Conservation (phyloP, 768 basidiomycete genomes). For the Asterophora lycoperdoides region DNA sequence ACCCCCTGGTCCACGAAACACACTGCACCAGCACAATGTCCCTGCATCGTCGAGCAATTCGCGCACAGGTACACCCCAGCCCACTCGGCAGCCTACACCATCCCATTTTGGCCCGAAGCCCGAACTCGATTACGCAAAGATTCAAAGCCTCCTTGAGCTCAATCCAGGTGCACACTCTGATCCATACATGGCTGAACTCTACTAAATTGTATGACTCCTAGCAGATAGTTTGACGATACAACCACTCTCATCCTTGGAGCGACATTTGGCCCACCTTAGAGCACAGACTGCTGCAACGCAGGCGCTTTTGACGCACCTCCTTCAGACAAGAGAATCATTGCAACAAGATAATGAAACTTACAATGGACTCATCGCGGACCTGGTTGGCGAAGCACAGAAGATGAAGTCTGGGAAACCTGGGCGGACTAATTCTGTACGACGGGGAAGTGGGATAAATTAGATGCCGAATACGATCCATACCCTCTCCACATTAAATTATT, state of each 20-base stretch:
- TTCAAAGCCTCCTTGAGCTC: constrained; percentile 61
- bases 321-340: constrained; percentile 76
- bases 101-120: constrained; percentile 73
- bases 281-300: constrained; percentile 74
- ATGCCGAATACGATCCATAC: not conserved
- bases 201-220: not conserved
- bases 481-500: constrained; percentile 11
- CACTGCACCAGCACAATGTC: constrained; percentile 24
- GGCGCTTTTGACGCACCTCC: constrained; percentile 68
- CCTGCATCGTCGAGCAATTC: constrained; percentile 39
- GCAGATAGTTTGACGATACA: constrained; percentile 71
- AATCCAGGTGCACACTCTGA: constrained; percentile 51
- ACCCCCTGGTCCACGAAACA: constrained; percentile 59
- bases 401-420: constrained; percentile 60
- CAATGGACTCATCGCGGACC: constrained; percentile 85
- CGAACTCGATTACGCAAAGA: constrained; percentile 60
- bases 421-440: constrained; percentile 33
- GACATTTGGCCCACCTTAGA: constrained; percentile 63
- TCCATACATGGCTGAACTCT: not conserved
- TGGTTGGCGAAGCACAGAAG: constrained; percentile 90
- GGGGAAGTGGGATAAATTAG: constrained; percentile 42
- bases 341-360: constrained; percentile 89
- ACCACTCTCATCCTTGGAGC: constrained; percentile 63
- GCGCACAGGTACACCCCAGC: constrained; percentile 50
- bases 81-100: constrained; percentile 28